Conservation (phyloP, 306 rosid genomes). For the Trifolium repens region DNA sequence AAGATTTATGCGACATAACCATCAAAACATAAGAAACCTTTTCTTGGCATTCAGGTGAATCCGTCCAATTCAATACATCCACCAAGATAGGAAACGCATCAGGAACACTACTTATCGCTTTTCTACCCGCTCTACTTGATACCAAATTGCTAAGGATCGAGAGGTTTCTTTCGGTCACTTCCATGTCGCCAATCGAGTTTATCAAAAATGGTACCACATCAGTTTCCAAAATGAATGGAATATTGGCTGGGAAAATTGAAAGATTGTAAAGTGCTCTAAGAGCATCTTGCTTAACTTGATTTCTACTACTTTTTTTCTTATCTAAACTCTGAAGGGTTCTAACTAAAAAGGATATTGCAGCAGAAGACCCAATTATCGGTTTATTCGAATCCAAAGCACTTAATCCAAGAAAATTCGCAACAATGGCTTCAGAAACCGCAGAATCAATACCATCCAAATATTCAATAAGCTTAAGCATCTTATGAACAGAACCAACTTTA, state of each 20-base stretch:
- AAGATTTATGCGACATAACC: conserved; percentile 92
- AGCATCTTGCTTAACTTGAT: conserved; percentile 85
- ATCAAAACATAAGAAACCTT: conserved; percentile 81
- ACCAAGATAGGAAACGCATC: conserved; percentile 69
- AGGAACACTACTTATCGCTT: conserved; percentile 57
- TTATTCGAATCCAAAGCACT: conserved; percentile 94
- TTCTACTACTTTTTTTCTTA: conserved; percentile 49
- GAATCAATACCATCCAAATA: conserved; percentile 54
- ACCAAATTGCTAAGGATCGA: conserved; percentile 78
- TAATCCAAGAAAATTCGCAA: conserved; percentile 86
- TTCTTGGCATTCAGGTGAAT: conserved; percentile 92
- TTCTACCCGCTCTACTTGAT: conserved; percentile 74
- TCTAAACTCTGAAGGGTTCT: conserved; percentile 60
- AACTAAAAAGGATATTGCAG: conserved; percentile 77
- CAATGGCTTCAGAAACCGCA: conserved; percentile 78
- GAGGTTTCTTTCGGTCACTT: conserved; percentile 76
- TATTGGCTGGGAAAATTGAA: conserved; percentile 70
- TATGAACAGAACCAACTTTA: conserved; percentile 87
- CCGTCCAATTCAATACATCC: conserved; percentile 87
- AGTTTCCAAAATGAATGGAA: conserved; percentile 71
- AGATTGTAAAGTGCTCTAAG: conserved; percentile 91
- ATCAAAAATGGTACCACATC: conserved; percentile 68
- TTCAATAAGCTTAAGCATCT: conserved; percentile 82
- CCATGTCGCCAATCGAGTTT: conserved; percentile 80
- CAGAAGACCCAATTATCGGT: conserved; percentile 85